Evolutionary conservation across 768 basidiomycete genomes (phyloP).

Genomic region (Psilocybe tampanensis): DNA sequence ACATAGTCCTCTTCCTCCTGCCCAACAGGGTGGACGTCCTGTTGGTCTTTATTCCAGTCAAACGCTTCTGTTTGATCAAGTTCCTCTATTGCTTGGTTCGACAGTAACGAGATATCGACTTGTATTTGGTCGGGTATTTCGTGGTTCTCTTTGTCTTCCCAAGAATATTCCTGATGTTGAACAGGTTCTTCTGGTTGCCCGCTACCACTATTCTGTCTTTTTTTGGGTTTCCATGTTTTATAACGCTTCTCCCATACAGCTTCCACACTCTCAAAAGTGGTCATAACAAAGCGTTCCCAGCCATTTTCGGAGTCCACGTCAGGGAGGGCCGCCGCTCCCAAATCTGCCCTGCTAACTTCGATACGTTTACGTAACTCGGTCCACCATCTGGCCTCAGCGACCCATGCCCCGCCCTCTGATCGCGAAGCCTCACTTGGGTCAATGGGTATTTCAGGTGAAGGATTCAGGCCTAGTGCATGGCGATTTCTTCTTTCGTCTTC

Average conservation of each 20-base stretch:
- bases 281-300: conserved; percentile 83
- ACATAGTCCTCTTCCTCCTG: conserved; percentile 8
- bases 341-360: conserved; percentile 47
- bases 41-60: conserved; percentile 14
- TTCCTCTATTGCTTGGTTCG: conserved; percentile 48
- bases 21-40: not conserved
- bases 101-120: conserved; percentile 54
- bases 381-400: conserved; percentile 76
- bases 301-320: conserved; percentile 6
- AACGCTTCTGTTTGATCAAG: conserved; percentile 25
- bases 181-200: conserved; percentile 17
- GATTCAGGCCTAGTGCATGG: conserved; percentile 61
- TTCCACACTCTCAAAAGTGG: conserved; percentile 89
- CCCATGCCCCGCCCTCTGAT: conserved; percentile 63
- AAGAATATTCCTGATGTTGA: conserved; percentile 10
- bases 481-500: conserved; percentile 90
- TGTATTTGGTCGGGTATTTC: conserved; percentile 37
- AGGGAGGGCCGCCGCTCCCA: conserved; percentile 14
- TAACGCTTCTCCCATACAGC: conserved; percentile 75
- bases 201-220: conserved; percentile 12
- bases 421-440: conserved; percentile 69
- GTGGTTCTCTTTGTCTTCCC: conserved; percentile 22
- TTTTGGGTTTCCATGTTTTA: conserved; percentile 59
- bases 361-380: conserved; percentile 69
- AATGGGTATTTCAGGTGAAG: conserved; percentile 73